phyloP scores from a whole-genome alignment of 2,329 filamentous ascomycete genomes.

The Nothomitra cinnamomea region DNA sequence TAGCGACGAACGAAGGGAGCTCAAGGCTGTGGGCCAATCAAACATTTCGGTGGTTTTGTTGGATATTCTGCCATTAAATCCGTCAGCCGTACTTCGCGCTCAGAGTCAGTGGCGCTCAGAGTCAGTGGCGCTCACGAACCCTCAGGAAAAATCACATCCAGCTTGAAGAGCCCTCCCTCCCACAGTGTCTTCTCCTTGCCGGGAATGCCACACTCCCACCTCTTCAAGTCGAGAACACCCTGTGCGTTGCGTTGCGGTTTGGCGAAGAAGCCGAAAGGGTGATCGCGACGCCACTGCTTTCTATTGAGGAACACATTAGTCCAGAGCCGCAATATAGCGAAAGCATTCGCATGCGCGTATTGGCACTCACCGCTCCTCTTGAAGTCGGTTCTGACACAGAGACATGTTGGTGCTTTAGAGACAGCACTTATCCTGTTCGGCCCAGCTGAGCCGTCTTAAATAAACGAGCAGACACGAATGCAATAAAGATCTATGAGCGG shows the following conservation, averaged over 20 bases:
- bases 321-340: background rate
- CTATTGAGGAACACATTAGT: slow-evolving; percentile 28
- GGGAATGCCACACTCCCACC: slow-evolving; percentile 92
- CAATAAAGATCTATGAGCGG: too few relatives aligned
- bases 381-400: slow-evolving; percentile 71
- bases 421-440: too few relatives aligned
- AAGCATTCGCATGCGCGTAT: background rate
- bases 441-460: too few relatives aligned
- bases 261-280: slow-evolving; percentile 95
- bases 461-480: too few relatives aligned
- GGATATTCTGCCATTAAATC: slow-evolving; percentile 57
- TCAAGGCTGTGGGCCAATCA: slow-evolving; percentile 19
- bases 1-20: slow-evolving; percentile 10
- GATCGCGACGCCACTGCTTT: slow-evolving; percentile 92
- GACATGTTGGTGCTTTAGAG: slow-evolving; percentile 36
- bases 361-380: slow-evolving; percentile 61
- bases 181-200: slow-evolving; percentile 95
- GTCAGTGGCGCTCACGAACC: slow-evolving; percentile 37
- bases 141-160: slow-evolving; percentile 84
- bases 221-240: slow-evolving; percentile 78
- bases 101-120: background rate
- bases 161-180: slow-evolving; percentile 94
- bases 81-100: too few relatives aligned
- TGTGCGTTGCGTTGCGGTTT: slow-evolving; percentile 65
- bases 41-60: slow-evolving; percentile 97